These are phyloP conservation scores for Sarcodon aspratus DNA, from an alignment of 768 basidiomycete genomes.

Conservation along the genomic window DNA sequence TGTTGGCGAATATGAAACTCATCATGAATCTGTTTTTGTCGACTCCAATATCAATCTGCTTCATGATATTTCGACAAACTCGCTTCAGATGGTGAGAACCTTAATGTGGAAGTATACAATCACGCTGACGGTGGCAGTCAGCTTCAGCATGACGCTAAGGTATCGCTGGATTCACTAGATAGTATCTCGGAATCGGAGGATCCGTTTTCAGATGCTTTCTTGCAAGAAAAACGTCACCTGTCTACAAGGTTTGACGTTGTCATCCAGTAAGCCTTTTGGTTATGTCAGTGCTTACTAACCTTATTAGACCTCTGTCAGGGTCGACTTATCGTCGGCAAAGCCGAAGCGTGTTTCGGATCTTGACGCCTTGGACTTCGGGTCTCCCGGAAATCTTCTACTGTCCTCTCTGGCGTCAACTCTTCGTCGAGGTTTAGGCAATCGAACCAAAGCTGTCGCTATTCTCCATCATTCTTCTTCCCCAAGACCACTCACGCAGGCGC, in stretches of 20 bases:
- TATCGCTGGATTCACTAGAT: conserved; percentile 59
- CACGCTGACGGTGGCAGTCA: conserved; percentile 16
- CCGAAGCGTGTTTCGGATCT: conserved; percentile 31
- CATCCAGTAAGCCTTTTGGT: conserved; percentile 34
- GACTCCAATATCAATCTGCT: conserved; percentile 79
- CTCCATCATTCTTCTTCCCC: conserved; percentile 37
- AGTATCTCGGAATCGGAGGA: conserved; percentile 35
- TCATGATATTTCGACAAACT: conserved; percentile 62
- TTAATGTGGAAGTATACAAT: conserved; percentile 1
- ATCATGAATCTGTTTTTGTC: conserved; percentile 50
- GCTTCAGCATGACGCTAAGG: conserved; percentile 67
- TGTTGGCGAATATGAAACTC: conserved; percentile 31
- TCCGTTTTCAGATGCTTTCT: conserved; percentile 60
- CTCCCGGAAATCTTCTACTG: conserved; percentile 42
- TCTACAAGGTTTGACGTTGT: conserved; percentile 64
- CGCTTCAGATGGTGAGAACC: conserved; percentile 58
- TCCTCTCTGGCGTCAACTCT: conserved; percentile 38
- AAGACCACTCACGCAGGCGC: conserved; percentile 40
- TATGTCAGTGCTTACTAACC: background rate
- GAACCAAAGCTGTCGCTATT: conserved; percentile 53
- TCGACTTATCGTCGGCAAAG: conserved; percentile 42
- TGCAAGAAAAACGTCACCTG: conserved; percentile 58
- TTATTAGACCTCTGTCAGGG: conserved; percentile 23
- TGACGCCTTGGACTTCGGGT: conserved; percentile 47
- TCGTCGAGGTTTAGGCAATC: conserved; percentile 61